phyloP scores from a whole-genome alignment of 108 stramenopile genomes.

The Schizochytrium sp. region DNA sequence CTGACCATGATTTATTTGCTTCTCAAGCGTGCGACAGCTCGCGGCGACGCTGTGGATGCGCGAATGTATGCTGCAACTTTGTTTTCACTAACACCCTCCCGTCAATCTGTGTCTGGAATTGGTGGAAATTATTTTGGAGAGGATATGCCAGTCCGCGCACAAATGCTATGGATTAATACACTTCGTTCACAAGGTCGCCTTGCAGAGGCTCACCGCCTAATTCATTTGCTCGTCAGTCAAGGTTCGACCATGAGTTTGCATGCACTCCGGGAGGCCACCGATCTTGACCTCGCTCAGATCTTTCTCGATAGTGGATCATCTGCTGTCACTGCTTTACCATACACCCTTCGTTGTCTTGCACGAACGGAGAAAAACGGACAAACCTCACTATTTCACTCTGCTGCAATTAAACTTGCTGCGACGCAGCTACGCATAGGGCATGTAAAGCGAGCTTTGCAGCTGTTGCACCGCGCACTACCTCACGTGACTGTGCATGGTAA shows the following conservation, averaged over 20 bases:
- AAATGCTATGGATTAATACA: conserved; percentile 42
- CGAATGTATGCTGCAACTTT: conserved; percentile 1
- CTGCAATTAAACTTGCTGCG: conserved; percentile 55
- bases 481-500: conserved; percentile 42
- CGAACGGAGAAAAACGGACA: conserved; percentile 47
- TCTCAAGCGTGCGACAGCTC: conserved; percentile 11
- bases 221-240: conserved; percentile 19
- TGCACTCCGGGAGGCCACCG: not conserved
- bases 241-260: conserved; percentile 19
- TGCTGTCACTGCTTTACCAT: conserved; percentile 37
- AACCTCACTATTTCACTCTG: conserved; percentile 10
- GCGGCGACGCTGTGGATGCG: conserved; percentile 18
- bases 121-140: conserved; percentile 46
- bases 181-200: conserved; percentile 25
- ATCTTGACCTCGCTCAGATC: conserved; percentile 43
- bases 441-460: not conserved
- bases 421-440: conserved; percentile 50
- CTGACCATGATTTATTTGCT: conserved; percentile 47
- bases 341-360: conserved; percentile 52
- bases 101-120: conserved; percentile 43
- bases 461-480: conserved; percentile 43
- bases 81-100: conserved; percentile 44
- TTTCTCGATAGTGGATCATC: conserved; percentile 26
- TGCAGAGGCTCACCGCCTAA: conserved; percentile 25
- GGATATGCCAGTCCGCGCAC: conserved; percentile 14